Evolutionary conservation across 78 protist species (phyloP), one percentile per base, ranked within the genome.

Genomic region (Guillardia theta): DNA sequence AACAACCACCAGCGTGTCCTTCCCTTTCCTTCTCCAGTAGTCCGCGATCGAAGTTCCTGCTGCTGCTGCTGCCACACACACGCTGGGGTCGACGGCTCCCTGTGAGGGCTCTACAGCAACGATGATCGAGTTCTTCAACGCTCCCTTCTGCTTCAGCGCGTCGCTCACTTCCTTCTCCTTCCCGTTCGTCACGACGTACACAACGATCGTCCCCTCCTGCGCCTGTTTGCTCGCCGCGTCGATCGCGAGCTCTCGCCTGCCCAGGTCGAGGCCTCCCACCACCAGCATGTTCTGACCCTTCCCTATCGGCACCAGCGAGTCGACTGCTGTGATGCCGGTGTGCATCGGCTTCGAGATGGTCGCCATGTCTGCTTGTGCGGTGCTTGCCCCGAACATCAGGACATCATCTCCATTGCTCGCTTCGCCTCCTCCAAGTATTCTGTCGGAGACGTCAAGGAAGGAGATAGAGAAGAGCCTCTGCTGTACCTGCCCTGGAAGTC

Each of bases 241-340:
- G 41, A 70, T 36, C 83, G 83, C 83, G 41, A 70, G 83, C 6
- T 70, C 41, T 24, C 41, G 83, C 41, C 83, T 12, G 9, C 83
- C 83, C 9, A 70, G 83, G 8, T 1, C 83, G 46, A 36, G 10
- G 41, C 45, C 15, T 1, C 41, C 83, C n/a, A 70, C 83, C 45
- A 70, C 10, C n/a, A 70, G 83, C 83, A 70, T 70, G 83, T 70
- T 70, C 83, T 70, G 83, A 36, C 83, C 83, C 36, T 24, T 12
- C 45, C 83, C 83, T 4, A 70, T 70, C 41, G 83, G 83, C 83
- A 43, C 36, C 45, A 70, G 22, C 83, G 83, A 36, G 41, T 70
- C 83, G n/a, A 70, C 83, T 24, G 83, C 83, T 4, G 83, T 70
- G 36, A 70, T 24, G 6, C 83, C 83, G 10, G 83, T 70, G 83